These are phyloP conservation scores for Prunus davidiana DNA, from an alignment of 306 rosid species.

Conservation along the genomic window DNA sequence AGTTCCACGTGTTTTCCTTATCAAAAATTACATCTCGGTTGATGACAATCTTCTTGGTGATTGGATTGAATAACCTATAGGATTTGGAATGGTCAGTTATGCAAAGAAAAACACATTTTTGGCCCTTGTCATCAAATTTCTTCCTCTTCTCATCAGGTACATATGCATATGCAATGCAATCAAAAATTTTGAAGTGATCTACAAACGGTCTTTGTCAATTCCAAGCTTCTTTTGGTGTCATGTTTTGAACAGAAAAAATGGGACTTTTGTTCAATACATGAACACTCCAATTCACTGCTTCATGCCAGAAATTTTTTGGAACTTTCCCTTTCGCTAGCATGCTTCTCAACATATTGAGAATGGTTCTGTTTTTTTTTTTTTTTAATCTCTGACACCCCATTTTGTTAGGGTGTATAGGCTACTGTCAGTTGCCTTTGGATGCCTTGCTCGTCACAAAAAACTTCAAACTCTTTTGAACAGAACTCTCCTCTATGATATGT, in stretches of 20 bases:
- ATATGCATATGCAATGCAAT: too few relatives aligned
- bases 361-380: background rate
- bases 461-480: background rate
- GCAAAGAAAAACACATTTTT: too few relatives aligned
- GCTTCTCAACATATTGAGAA: slow-evolving; percentile 3
- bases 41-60: background rate
- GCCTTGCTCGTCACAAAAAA: background rate
- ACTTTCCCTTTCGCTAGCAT: background rate
- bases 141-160: too few relatives aligned
- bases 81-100: background rate
- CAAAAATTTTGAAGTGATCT: too few relatives aligned
- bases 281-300: background rate
- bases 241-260: background rate
- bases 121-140: too few relatives aligned
- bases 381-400: background rate
- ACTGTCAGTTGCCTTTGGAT: background rate
- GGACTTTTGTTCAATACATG: background rate
- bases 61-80: background rate
- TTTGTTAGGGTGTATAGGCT: background rate
- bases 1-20: background rate
- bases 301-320: background rate
- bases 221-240: background rate
- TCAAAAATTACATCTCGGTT: background rate
- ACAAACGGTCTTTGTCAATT: too few relatives aligned
- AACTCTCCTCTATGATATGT: background rate